phyloP scores from a whole-genome alignment of 2,329 filamentous ascomycete genomes.

The Colletotrichum limetticola region DNA sequence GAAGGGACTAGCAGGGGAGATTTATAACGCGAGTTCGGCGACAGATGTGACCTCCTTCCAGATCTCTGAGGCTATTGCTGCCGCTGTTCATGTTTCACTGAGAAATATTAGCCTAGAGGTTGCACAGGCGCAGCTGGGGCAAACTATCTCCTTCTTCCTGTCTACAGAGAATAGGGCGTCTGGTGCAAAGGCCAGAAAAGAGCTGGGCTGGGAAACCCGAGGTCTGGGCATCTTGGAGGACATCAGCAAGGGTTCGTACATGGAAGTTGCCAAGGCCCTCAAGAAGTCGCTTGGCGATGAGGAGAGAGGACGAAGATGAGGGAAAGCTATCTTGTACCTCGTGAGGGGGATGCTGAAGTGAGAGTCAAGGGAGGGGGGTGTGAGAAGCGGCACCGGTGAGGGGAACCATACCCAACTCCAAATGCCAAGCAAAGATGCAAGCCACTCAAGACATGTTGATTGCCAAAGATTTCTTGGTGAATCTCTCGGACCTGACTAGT shows the following conservation, averaged over 20 bases:
- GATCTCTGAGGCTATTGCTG: slow-evolving; percentile 40
- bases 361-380: background rate
- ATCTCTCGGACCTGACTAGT: background rate
- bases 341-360: background rate
- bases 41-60: slow-evolving; percentile 46
- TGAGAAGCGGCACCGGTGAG: background rate
- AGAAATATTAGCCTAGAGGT: slow-evolving; percentile 41
- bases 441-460: background rate
- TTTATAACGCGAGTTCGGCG: slow-evolving; percentile 47
- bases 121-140: slow-evolving; percentile 37
- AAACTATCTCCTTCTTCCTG: slow-evolving; percentile 48
- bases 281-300: slow-evolving; percentile 1
- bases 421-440: background rate
- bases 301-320: background rate
- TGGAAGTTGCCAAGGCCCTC: slow-evolving; percentile 32
- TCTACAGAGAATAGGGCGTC: slow-evolving; percentile 46
- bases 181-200: slow-evolving; percentile 47
- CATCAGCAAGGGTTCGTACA: slow-evolving; percentile 40
- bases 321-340: background rate
- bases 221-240: slow-evolving; percentile 49
- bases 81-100: slow-evolving; percentile 38
- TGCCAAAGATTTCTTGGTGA: background rate
- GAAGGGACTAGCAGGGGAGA: slow-evolving; percentile 44
- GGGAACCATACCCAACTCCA: background rate
- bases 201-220: slow-evolving; percentile 51